phyloP scores from a whole-genome alignment of 768 basidiomycete species.

The Mycena olivaceomarginata region DNA sequence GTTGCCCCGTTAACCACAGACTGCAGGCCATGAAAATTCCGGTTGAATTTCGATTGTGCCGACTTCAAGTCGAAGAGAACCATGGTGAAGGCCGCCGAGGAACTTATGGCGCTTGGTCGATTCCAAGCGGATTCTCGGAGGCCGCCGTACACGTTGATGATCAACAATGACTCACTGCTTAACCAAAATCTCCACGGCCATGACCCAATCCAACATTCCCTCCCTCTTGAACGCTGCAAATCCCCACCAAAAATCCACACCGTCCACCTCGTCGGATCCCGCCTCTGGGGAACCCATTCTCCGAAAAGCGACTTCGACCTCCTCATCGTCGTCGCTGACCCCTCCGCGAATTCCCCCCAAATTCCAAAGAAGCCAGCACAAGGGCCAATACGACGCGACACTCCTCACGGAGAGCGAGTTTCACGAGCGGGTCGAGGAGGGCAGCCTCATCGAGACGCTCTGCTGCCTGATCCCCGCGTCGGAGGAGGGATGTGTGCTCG shows the following conservation, averaged over 20 bases:
- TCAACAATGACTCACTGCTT: slow-evolving; percentile 13
- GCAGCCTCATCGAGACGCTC: slow-evolving; percentile 48
- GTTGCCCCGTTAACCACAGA: too few species aligned
- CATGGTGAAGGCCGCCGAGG: too few species aligned
- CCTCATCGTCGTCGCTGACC: slow-evolving; percentile 42
- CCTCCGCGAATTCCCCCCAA: background rate
- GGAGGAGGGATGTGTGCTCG: slow-evolving; percentile 36
- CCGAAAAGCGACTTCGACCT: slow-evolving; percentile 47
- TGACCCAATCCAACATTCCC: slow-evolving; percentile 1
- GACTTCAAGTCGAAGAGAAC: too few species aligned
- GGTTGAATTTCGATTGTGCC: too few species aligned
- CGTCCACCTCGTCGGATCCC: slow-evolving; percentile 46
- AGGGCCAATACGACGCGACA: slow-evolving; percentile 48
- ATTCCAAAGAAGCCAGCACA: slow-evolving; percentile 48
- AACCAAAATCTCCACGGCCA: slow-evolving; percentile 7
- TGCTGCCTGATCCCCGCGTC: slow-evolving; percentile 46
- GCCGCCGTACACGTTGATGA: background rate
- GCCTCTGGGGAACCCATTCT: slow-evolving; percentile 48
- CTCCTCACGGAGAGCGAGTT: slow-evolving; percentile 45
- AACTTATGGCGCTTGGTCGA: too few species aligned
- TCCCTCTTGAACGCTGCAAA: slow-evolving; percentile 25
- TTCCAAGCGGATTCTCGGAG: background rate
- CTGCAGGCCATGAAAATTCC: too few species aligned
- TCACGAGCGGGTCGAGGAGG: slow-evolving; percentile 35
- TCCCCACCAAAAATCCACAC: slow-evolving; percentile 31